A percentile compares a stretch with the other conserved stretches of the same genome.
Evolutionary conservation across 139 green algal species (phyloP).

Genomic region (Edaphochlamys debaryana): DNA sequence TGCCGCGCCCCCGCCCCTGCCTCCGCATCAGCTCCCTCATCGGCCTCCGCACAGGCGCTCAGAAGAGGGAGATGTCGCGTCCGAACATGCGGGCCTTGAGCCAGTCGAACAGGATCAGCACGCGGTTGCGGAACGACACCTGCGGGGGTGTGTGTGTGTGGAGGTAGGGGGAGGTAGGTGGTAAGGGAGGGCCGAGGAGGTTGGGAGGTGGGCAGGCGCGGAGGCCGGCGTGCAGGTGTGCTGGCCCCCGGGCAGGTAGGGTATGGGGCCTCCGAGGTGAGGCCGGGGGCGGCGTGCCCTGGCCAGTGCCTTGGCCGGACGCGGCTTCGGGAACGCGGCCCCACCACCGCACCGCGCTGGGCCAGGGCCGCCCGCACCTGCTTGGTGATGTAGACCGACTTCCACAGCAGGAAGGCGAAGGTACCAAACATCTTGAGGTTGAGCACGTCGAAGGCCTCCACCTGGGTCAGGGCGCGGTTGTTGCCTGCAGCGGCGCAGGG

Average conservation of each 20-base stretch:
- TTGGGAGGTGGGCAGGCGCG: too few relatives aligned
- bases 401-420: conserved; percentile 73
- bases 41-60: too few relatives aligned
- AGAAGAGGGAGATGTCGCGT: conserved; percentile 40
- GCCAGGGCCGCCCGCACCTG: conserved; percentile 65
- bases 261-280: too few relatives aligned
- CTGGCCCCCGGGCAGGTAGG: too few relatives aligned
- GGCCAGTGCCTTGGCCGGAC: too few relatives aligned
- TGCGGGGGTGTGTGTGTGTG: conserved; percentile 33
- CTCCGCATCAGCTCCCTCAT: too few relatives aligned
- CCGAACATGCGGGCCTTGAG: conserved; percentile 43
- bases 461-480: conserved; percentile 7
- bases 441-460: conserved; percentile 43
- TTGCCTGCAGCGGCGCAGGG: conserved; percentile 9
- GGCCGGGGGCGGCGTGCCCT: too few relatives aligned
- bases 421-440: conserved; percentile 56
- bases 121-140: conserved; percentile 78
- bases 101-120: conserved; percentile 81
- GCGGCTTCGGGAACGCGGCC: too few relatives aligned
- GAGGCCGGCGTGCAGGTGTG: too few relatives aligned
- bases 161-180: background rate
- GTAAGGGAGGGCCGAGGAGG: background rate
- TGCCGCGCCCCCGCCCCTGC: too few relatives aligned
- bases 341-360: too few relatives aligned
- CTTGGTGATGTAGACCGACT: conserved; percentile 85